Evolutionary conservation across 2,329 filamentous ascomycete genomes (phyloP), one percentile per base, ranked within the genome.

Genomic region (Seiridium cupressi): DNA sequence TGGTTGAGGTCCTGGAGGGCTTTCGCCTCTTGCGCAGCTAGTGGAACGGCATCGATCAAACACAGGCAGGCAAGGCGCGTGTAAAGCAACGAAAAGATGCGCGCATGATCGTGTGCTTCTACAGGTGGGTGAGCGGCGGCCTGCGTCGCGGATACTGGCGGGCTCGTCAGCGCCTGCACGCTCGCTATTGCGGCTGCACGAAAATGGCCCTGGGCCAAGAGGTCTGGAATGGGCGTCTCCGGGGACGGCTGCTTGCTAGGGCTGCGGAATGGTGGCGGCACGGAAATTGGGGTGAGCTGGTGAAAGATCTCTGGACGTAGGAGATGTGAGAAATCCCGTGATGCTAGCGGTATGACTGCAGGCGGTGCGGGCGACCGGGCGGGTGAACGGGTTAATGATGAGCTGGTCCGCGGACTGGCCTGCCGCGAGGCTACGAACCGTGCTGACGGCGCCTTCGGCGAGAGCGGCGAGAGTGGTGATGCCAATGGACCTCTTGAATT

Each of bases 291-390:
- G 1, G 89, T 88, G 32, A 97, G 80, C 1, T 89, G 87, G 71
- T 97, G 93, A 78, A 94, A 97, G 59, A 93, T 89, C 64, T 92
- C 86, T 3, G 91, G 88, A 26, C 89, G 86, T 9, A 95, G 84
- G 51, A 97, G 86, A 72, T 90, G 94, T 18, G 88, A 86, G 66
- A 97, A 90, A 77, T 96, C 89, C 68, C 91, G 90, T 42, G 79
- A 74, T n/a, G 79, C 72, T 9, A 75, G 68, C 60, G 66, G 71
- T 62, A 60, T 70, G 60, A 69, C 69, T 44, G 66, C 58, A 1
- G 67, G 61, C 4, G 65, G 63, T 4, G 58, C 58, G 1, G 63
- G 60, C 2, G 62, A 61, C 13, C 65, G 62, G 1, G 62, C 53
- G 11, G 65, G 64, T 58, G 67, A 59, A 60, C 65, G 65, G 9